A percentile compares a stretch with the other conserved stretches of the same genome.
Conservation (phyloP, 2,329 filamentous ascomycete genomes). For the Scytalidium lignicola region DNA sequence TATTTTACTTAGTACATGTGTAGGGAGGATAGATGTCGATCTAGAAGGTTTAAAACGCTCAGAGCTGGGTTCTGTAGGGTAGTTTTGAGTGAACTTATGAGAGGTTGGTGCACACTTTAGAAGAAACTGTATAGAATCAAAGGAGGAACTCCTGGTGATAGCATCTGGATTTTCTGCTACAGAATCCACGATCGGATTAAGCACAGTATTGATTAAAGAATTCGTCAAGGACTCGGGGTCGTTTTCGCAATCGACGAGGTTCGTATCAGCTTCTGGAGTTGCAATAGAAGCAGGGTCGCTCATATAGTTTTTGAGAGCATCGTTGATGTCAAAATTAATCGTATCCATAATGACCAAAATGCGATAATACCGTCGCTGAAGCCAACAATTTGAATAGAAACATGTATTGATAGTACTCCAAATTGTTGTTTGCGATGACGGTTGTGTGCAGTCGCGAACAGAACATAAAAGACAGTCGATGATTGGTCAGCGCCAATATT, state of each 20-base stretch:
- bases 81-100: conserved; percentile 30
- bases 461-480: neutral
- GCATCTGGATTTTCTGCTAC: conserved; percentile 89
- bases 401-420: conserved; percentile 7
- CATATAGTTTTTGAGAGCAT: conserved; percentile 94
- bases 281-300: conserved; percentile 80
- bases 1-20: conserved; percentile 82
- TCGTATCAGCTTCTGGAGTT: conserved; percentile 78
- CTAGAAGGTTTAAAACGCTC: conserved; percentile 64
- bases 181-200: conserved; percentile 90
- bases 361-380: conserved; percentile 10
- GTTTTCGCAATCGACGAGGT: conserved; percentile 86
- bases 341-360: conserved; percentile 54
- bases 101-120: conserved; percentile 80
- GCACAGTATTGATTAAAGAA: conserved; percentile 72
- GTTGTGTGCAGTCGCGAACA: neutral
- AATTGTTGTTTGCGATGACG: neutral
- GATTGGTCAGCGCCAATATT: neutral
- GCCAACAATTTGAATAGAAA: conserved; percentile 8
- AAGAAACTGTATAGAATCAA: conserved; percentile 92
- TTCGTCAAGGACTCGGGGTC: conserved; percentile 80
- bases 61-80: conserved; percentile 47
- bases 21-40: conserved; percentile 73
- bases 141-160: conserved; percentile 69
- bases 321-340: conserved; percentile 90